phyloP scores from a whole-genome alignment of 805 yeast genomes.

The Danielia reshetovae region DNA sequence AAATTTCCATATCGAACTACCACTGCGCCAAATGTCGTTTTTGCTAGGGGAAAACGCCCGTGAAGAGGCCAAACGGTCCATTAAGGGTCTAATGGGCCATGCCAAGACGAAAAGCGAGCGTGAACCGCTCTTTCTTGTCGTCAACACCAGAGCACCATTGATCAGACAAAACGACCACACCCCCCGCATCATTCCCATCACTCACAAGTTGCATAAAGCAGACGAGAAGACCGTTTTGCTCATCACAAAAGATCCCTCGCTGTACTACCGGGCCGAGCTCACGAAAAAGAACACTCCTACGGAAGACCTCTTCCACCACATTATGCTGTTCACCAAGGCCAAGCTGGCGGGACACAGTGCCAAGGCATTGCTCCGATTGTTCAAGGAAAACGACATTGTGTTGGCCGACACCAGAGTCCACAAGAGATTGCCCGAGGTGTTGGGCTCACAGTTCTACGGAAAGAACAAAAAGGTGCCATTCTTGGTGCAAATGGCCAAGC shows the following conservation, averaged over 20 bases:
- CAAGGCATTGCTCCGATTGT: conserved; percentile 44
- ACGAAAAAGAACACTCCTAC: conserved; percentile 50
- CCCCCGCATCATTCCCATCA: conserved; percentile 59
- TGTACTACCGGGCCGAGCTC: conserved; percentile 48
- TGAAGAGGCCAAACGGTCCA: conserved; percentile 15
- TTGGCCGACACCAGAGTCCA: conserved; percentile 69
- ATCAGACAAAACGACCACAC: conserved; percentile 43
- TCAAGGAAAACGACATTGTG: conserved; percentile 61
- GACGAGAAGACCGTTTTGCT: conserved; percentile 52
- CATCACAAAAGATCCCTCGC: conserved; percentile 71
- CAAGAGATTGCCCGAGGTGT: conserved; percentile 51
- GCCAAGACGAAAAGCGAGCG: conserved; percentile 4
- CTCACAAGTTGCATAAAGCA: conserved; percentile 46
- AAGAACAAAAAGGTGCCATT: conserved; percentile 65
- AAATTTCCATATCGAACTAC: too few relatives aligned
- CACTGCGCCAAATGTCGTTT: too few relatives aligned
- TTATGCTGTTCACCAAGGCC: conserved; percentile 56
- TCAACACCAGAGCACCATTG: conserved; percentile 46
- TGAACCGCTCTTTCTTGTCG: conserved; percentile 37
- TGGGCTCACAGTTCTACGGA: conserved; percentile 60
- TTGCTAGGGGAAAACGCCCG: conserved; percentile 16
- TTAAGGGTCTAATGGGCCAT: conserved; percentile 14
- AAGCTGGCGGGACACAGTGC: conserved; percentile 43
- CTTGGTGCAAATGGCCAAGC: conserved; percentile 57
- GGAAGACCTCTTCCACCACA: conserved; percentile 57